Base-by-base conservation (phyloP, 192 early-diverging fungal genomes). In the Globomyces pollinis-pini region DNA sequence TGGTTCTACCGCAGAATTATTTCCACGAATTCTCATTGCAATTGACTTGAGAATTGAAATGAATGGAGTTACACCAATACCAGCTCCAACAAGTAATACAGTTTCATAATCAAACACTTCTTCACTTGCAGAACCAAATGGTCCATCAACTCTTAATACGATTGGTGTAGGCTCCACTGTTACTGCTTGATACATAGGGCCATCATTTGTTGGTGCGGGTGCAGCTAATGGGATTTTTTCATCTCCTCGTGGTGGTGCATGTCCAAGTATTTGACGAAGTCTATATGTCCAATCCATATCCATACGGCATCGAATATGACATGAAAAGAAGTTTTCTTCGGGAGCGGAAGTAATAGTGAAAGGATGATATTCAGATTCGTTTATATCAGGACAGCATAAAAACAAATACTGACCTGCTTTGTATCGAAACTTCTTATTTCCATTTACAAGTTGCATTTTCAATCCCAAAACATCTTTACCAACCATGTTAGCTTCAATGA, bases 81-180 rank as follows among this genome's bases (percentile, higher is more conserved):
- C 67, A 20, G 67, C 67, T 16, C 67, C 67, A 13, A 69, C 64
- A 5, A 69, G 58, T 16, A 69, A 33, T 28, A 69, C 67, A 3
- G 65, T 69, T 16, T 44, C 42, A 33, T 63, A 64, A 38, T 69
- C 63, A 53, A 69, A 69, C 9, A 69, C 67, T 51, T 69, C 67
- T 43, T 69, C 67, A 0, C 84, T 75, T 0, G 88, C 80, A 8
- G 75, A 69, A 26, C 79, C 76, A 64, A 85, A 89, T 9, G 88
- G 86, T 15, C 88, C 88, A 42, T 89, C 88, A 39, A 89, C 74
- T 26, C 77, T 53, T 2, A 85, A 69, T 18, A 57, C 36, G 16
- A 43, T 24, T 39, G 21, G 15, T 11, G 9, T 39, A 3, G 9
- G 21, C 16, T 44, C 28, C 15, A 9, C 35, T 6, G 13, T 6